Base-by-base conservation (phyloP, 2,329 filamentous ascomycete genomes). In the Cercospora berteroae region DNA sequence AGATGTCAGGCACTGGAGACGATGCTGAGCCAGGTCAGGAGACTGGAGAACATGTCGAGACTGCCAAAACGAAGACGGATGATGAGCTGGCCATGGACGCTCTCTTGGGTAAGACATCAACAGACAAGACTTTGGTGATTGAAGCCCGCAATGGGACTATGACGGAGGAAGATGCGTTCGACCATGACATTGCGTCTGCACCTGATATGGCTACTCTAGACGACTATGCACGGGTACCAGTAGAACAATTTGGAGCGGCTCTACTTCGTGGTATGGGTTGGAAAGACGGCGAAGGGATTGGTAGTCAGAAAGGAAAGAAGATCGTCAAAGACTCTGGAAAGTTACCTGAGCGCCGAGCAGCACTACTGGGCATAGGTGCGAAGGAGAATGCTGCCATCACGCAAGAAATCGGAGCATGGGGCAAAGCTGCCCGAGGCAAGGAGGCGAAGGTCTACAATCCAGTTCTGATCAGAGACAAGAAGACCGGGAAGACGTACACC, bases 221-320 rank as follows among this genome's bases (percentile, higher is more conserved):
- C 36, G 92, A 95, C 74, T 98, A 98, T 80, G 90, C 91, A 67
- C 89, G 90, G 12, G 90, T 97, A 69, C 94, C 95, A 0, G 93
- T 98, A 16, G 94, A 97, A 73, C 93, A 97, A 74, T 99, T 98
- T 72, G 95, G 95, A 7, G 91, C 93, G 18, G 93, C 94, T 0
- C 84, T 98, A 70, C 84, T 99, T 39, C 88, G 94, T 33, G 93
- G 94, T 9, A 97, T 98, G 91, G 95, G 95, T 8, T 97, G 94
- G 94, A 93, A 97, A 75, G 87, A 89, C 70, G 88, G 85, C 18
- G 83, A 87, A 69, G 80, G 82, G 44, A 83, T 88, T 61, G 83
- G 90, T 81, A 82, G 84, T 25, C 82, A 85, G 64, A 79, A 79
- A 27, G 79, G 79, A 18, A 79, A 71, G 73, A 79, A 67, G 71